phyloP scores from a whole-genome alignment of 108 stramenopile genomes.

The Cyclotella atomus region DNA sequence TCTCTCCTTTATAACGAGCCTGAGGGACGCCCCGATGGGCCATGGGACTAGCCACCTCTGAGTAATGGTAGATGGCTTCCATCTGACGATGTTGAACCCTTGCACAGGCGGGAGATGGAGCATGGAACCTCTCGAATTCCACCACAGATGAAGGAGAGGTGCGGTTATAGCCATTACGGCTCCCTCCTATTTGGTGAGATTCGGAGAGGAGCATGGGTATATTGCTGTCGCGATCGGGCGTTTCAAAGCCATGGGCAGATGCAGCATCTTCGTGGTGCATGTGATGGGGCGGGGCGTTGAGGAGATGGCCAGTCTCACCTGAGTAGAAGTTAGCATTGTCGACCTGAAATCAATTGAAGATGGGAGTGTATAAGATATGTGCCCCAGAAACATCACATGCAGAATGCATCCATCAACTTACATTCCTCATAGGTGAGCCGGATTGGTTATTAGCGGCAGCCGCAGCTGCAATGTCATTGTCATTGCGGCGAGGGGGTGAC shows the following conservation, averaged over 20 bases:
- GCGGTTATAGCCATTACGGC: neutral
- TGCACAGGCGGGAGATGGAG: neutral
- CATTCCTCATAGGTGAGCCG: neutral
- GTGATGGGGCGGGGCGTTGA: neutral
- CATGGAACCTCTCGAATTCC: neutral
- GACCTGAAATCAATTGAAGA: neutral
- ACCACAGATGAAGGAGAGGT: slow-evolving; percentile 1
- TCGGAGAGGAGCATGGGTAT: neutral
- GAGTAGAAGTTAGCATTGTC: neutral
- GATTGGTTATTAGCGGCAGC: neutral
- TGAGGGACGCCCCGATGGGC: neutral
- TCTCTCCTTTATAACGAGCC: neutral
- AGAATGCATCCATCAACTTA: neutral
- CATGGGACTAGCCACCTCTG: neutral
- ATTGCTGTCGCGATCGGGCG: neutral
- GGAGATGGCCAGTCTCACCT: neutral
- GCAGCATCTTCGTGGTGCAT: neutral
- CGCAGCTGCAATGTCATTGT: neutral
- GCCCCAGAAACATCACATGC: neutral
- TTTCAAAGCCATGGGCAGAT: neutral
- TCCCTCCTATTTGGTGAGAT: neutral
- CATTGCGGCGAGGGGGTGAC: neutral
- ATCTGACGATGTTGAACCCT: neutral
- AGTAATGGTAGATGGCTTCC: neutral
- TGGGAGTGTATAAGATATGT: neutral